Conservation (phyloP, 176 grass and related monocot genomes). For the Aechmea fasciata region DNA sequence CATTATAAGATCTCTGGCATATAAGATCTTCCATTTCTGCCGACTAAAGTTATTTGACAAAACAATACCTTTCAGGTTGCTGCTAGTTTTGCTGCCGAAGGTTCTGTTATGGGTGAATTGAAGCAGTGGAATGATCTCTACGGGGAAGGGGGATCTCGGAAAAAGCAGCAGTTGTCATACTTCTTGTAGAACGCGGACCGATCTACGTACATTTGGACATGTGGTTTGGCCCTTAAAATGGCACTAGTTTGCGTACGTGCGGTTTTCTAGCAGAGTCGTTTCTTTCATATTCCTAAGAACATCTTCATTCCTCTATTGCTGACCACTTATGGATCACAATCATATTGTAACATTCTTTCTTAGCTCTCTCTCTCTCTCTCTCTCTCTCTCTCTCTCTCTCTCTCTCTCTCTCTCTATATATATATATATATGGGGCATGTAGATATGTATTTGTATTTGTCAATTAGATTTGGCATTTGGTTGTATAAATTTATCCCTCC, state of each 20-base stretch:
- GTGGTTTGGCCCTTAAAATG: neutral
- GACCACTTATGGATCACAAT: neutral
- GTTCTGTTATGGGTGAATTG: slow-evolving; percentile 77
- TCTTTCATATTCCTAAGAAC: too few species aligned
- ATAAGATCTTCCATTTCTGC: too few species aligned
- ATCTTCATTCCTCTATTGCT: neutral
- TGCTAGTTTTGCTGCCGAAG: slow-evolving; percentile 70
- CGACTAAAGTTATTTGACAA: neutral
- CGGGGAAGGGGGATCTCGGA: slow-evolving; percentile 84
- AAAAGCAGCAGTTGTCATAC: slow-evolving; percentile 84
- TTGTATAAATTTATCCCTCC: neutral
- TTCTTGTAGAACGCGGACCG: slow-evolving; percentile 44
- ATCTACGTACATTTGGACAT: neutral
- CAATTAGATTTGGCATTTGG: neutral
- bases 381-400: neutral
- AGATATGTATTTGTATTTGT: neutral
- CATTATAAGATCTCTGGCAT: too few species aligned
- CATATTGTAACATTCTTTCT: neutral
- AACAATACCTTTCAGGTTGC: slow-evolving; percentile 43
- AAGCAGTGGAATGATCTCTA: slow-evolving; percentile 91
- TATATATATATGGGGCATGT: neutral
- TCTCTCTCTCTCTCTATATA: neutral
- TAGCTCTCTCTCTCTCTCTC: neutral
- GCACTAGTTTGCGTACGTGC: neutral
- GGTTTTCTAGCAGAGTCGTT: neutral